phyloP scores from a whole-genome alignment of 805 yeast species.

The Kregervanrija delftensis region DNA sequence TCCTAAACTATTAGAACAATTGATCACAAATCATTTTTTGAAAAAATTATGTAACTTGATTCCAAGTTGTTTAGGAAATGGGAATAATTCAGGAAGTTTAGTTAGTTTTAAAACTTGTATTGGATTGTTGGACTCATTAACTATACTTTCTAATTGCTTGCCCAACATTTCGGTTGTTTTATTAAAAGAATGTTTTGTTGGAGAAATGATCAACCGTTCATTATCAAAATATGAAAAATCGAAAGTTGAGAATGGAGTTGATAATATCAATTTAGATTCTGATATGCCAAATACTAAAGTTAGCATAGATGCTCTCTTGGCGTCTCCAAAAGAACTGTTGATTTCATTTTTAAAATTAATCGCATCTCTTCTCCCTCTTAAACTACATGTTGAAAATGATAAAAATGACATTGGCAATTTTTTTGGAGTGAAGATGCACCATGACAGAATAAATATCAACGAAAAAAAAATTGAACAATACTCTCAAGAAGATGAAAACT shows the following conservation, averaged over 20 bases:
- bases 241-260: slow-evolving; percentile 5
- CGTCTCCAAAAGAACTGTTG: slow-evolving; percentile 62
- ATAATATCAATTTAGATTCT: background rate
- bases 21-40: slow-evolving; percentile 32
- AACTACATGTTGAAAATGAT: slow-evolving; percentile 6
- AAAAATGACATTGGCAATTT: slow-evolving; percentile 25
- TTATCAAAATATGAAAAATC: slow-evolving; percentile 43
- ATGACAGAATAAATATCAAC: slow-evolving; percentile 22
- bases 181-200: slow-evolving; percentile 41
- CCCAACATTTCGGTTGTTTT: slow-evolving; percentile 37
- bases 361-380: slow-evolving; percentile 49
- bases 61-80: slow-evolving; percentile 24
- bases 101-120: slow-evolving; percentile 33
- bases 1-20: slow-evolving; percentile 38
- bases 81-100: slow-evolving; percentile 18
- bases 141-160: slow-evolving; percentile 37
- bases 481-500: slow-evolving; percentile 18
- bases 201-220: slow-evolving; percentile 40
- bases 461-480: slow-evolving; percentile 28
- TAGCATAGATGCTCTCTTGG: slow-evolving; percentile 66
- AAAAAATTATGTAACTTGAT: slow-evolving; percentile 22
- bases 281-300: slow-evolving; percentile 13
- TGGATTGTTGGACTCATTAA: slow-evolving; percentile 37
- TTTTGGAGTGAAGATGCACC: slow-evolving; percentile 21
- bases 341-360: slow-evolving; percentile 48